Conservation (phyloP, 108 stramenopile genomes). For the Mediolabrus comicus region DNA sequence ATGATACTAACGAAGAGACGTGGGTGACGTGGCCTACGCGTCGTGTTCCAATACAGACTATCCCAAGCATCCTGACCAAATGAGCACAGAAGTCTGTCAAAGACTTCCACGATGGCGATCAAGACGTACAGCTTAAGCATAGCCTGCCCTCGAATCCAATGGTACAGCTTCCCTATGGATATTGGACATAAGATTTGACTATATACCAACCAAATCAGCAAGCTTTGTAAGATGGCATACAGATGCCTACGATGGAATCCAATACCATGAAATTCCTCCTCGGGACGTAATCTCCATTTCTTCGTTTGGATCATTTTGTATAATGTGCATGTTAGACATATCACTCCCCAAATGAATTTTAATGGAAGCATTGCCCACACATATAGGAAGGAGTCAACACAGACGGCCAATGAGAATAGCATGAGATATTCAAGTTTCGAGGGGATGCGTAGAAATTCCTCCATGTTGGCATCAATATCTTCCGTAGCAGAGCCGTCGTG, state of each 20-base stretch:
- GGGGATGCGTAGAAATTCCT: constrained; percentile 95
- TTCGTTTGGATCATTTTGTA: constrained; percentile 8
- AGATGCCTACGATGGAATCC: constrained; percentile 59
- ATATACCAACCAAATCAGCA: constrained; percentile 71
- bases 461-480: constrained; percentile 85
- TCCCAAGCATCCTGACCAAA: constrained; percentile 98
- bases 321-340: constrained; percentile 40
- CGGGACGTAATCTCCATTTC: background rate
- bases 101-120: constrained; percentile 95
- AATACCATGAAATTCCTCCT: background rate
- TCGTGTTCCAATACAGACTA: constrained; percentile 89
- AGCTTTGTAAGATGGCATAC: constrained; percentile 88
- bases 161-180: constrained; percentile 92
- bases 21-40: constrained; percentile 69
- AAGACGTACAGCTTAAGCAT: constrained; percentile 98
- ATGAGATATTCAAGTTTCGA: constrained; percentile 84
- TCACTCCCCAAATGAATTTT: constrained; percentile 67
- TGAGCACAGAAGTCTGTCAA: constrained; percentile 92
- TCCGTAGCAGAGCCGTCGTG: constrained; percentile 52
- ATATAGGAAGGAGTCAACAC: constrained; percentile 94
- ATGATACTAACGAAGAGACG: constrained; percentile 66
- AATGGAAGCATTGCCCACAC: constrained; percentile 89
- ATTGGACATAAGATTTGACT: constrained; percentile 68
- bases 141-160: constrained; percentile 96
- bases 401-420: constrained; percentile 87